Base-by-base conservation (phyloP, 176 grass and related monocot species). In the Zea luxurians region DNA sequence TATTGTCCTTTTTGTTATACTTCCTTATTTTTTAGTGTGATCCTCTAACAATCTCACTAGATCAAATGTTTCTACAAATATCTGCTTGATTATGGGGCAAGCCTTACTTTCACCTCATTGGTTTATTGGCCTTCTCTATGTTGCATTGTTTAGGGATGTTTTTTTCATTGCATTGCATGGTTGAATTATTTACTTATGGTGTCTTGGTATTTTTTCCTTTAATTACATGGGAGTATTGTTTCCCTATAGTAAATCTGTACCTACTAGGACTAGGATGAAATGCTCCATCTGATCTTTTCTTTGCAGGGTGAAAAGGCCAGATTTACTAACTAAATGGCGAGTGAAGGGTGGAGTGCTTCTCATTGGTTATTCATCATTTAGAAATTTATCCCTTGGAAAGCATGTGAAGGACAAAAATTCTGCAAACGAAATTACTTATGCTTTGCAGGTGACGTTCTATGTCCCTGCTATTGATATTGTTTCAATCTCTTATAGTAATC, bases 321-420 rank as follows among this genome's bases (percentile, higher is more conserved):
- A 81, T 90, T 90, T 98, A 84, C 85, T 98, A 58, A 80, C 76
- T 18, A 98, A 92, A 84, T 98, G 96, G 96, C 80, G 50, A 83
- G 64, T 70, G 50, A 98, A 95, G 70, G 96, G 96, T 64, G 96
- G 96, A 81, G 85, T 94, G 48, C 78, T 98, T 90, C 83, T 98
- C 35, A 95, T 98, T 78, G 92, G 96, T 70, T 98, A 98, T 92
- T 93, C 92, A 48, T 82, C 89, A 69, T 98, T 98, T 65, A 91
- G 96, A 84, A 98, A 48, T 62, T 88, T 98, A 77, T 93, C 88
- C 40, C 90, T 94, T 83, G 96, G 96, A 87, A 94, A 72, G 52
- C 73, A 84, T 88, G 70, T 83, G 64, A 94, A 66, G 67, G 96
- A 98, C 74, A 92, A 83, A 83, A 87, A 78, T 87, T 58, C 61